phyloP scores from a whole-genome alignment of 805 yeast genomes.

The Starmerella roubikii region DNA sequence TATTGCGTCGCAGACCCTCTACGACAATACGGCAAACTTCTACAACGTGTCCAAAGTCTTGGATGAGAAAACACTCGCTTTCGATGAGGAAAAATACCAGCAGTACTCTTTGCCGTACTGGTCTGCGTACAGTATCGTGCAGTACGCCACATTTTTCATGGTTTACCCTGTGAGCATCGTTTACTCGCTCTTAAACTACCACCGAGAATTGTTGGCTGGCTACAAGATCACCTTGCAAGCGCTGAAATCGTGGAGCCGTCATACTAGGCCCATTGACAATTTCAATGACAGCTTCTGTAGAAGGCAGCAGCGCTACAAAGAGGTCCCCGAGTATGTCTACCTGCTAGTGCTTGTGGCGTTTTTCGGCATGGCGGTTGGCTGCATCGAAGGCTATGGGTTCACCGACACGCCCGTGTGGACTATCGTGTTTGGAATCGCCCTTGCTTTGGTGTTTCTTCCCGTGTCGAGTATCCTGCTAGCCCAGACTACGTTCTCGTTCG shows the following conservation, averaged over 20 bases:
- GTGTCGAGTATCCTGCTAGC: conserved; percentile 39
- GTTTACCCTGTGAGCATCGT: conserved; percentile 30
- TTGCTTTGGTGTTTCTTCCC: conserved; percentile 38
- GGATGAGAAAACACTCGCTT: conserved; percentile 28
- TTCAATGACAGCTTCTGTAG: conserved; percentile 42
- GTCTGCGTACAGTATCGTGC: conserved; percentile 44
- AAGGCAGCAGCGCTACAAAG: conserved; percentile 44
- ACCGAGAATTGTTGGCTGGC: conserved; percentile 8
- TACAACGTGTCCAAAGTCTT: conserved; percentile 34
- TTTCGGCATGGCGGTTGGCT: conserved; percentile 33
- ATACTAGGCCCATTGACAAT: conserved; percentile 21
- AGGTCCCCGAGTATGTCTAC: conserved; percentile 50
- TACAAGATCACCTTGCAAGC: conserved; percentile 13
- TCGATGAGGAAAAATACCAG: conserved; percentile 37
- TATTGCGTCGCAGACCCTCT: conserved; percentile 33
- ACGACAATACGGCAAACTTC: conserved; percentile 35
- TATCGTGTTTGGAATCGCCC: conserved; percentile 38
- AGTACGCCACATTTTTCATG: conserved; percentile 43
- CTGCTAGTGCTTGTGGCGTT: conserved; percentile 32
- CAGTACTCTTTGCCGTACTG: conserved; percentile 51
- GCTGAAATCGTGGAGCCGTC: conserved; percentile 9
- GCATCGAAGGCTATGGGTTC: conserved; percentile 27
- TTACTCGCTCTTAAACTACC: conserved; percentile 25
- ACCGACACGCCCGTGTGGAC: conserved; percentile 49
- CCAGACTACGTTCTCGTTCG: conserved; percentile 36